phyloP scores from a whole-genome alignment of 306 rosid species.

The Mimosa pudica region DNA sequence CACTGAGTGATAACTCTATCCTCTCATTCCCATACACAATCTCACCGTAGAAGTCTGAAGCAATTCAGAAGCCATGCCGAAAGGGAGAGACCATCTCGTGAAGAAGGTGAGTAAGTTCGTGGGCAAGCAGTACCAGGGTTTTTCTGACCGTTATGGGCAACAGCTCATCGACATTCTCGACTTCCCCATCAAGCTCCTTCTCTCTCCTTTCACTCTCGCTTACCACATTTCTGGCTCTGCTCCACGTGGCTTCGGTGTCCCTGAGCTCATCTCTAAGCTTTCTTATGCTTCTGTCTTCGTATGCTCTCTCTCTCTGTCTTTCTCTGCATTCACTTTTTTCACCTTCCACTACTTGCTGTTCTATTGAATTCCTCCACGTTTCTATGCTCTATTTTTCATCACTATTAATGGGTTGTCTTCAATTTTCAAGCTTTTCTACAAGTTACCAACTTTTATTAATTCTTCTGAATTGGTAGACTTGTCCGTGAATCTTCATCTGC shows the following conservation, averaged over 20 bases:
- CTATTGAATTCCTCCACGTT: background rate
- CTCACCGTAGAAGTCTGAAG: background rate
- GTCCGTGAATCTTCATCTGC: background rate
- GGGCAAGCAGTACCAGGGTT: slow-evolving; percentile 53
- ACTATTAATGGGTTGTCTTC: slow-evolving; percentile 19
- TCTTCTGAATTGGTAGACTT: slow-evolving; percentile 16
- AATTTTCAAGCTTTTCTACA: background rate
- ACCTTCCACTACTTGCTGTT: background rate
- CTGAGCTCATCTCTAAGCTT: slow-evolving; percentile 88
- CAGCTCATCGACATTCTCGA: slow-evolving; percentile 66
- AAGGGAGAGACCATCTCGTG: slow-evolving; percentile 47
- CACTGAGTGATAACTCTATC: slow-evolving; percentile 9
- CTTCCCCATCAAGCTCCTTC: slow-evolving; percentile 73
- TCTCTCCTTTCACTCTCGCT: slow-evolving; percentile 80
- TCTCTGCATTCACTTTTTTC: background rate
- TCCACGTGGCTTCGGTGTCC: slow-evolving; percentile 95
- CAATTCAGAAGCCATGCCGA: slow-evolving; percentile 50
- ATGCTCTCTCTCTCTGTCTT: slow-evolving; percentile 32
- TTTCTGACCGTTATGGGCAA: slow-evolving; percentile 65
- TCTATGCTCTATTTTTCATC: slow-evolving; percentile 21
- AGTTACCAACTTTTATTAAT: slow-evolving; percentile 5
- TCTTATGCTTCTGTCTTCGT: slow-evolving; percentile 84
- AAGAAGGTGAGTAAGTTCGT: slow-evolving; percentile 59
- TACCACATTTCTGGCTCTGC: slow-evolving; percentile 89
- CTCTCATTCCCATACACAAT: background rate